Base-by-base conservation (phyloP, 768 basidiomycete genomes). In the Hirschioporus abietinus region DNA sequence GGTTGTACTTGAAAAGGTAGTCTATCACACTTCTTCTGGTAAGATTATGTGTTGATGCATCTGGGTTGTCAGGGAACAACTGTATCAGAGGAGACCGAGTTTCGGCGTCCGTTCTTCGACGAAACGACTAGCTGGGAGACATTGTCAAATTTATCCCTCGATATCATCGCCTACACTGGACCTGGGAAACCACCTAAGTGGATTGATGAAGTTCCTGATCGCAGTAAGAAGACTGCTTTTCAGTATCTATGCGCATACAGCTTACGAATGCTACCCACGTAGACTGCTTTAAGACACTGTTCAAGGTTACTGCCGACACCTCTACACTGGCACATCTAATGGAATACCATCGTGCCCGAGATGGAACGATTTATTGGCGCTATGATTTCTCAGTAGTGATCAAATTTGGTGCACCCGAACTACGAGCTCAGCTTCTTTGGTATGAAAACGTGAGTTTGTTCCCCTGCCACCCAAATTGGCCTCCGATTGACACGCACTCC, bases 321-420 rank as follows among this genome's bases (percentile, higher is more conserved):
- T 52, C 42, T 52, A 52, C 42, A 10, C 42, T 52, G 42, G 42
- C 42, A 52, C 42, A 52, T 52, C 42, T 52, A 15, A 52, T 52
- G 42, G 42, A 52, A 52, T 52, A 52, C 12, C 42, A 52, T 52
- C 42, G 42, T 20, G 42, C 42, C 4, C 42, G 42, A 52, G 42
- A 52, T 10, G 42, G 42, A 20, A 52, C 42, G 12, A 52, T 52
- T 25, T 61, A 61, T 61, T 61, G 60, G 60, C 60, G 60, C 5
- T 25, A 25, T 17, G 60, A 61, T 24, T 61, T 61, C 23, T 25
- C 24, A 4, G 1, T 61, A 24, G 60, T 25, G 30, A 34, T 61
- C 23, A 61, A 61, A 34, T 61, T 61, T 23, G 60, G 60, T 61
- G 25, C 30, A 15, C 24, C 60, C 30, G 60, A 61, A 61, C 30